A percentile compares a stretch with the other conserved stretches of the same genome.
Evolutionary conservation across 306 rosid species (phyloP).

Genomic region (Vicia villosa): DNA sequence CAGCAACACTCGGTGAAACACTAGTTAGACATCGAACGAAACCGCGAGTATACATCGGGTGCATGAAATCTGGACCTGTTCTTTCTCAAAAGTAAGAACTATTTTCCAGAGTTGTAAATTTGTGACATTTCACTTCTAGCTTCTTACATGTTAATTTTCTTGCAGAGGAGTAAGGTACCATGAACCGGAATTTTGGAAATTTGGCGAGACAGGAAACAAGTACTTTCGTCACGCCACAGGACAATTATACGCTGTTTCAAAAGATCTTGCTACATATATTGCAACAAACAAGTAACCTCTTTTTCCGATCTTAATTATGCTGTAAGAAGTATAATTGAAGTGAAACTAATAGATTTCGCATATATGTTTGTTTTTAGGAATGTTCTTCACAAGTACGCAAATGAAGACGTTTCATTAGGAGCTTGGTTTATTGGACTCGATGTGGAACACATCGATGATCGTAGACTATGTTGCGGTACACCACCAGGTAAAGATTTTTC

Average conservation of each 20-base stretch:
- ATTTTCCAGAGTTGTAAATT: slow-evolving; percentile 5
- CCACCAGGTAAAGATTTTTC: slow-evolving; percentile 73
- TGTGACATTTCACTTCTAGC: slow-evolving; percentile 26
- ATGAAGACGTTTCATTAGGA: slow-evolving; percentile 94
- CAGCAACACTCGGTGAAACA: slow-evolving; percentile 94
- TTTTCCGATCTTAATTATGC: slow-evolving; percentile 8
- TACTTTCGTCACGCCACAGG: slow-evolving; percentile 99
- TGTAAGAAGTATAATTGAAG: not conserved
- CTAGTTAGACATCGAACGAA: slow-evolving; percentile 80
- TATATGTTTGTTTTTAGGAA: slow-evolving; percentile 60
- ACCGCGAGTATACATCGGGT: slow-evolving; percentile 82
- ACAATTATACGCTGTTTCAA: slow-evolving; percentile 91
- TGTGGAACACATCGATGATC: slow-evolving; percentile 85
- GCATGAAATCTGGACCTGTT: slow-evolving; percentile 99
- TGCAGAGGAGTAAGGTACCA: slow-evolving; percentile 96
- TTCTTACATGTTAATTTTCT: slow-evolving; percentile 40
- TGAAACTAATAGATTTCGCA: slow-evolving; percentile 20
- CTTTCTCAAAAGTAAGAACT: slow-evolving; percentile 77
- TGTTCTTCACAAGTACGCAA: slow-evolving; percentile 91
- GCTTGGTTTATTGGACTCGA: slow-evolving; percentile 98
- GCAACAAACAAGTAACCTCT: slow-evolving; percentile 77
- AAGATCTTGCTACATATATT: slow-evolving; percentile 84
- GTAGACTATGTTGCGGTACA: slow-evolving; percentile 94
- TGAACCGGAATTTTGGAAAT: slow-evolving; percentile 97
- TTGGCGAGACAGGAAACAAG: slow-evolving; percentile 94